These are phyloP conservation scores for Noccaea caerulescens DNA, from an alignment of 345 rosid species.

Conservation along the genomic window DNA sequence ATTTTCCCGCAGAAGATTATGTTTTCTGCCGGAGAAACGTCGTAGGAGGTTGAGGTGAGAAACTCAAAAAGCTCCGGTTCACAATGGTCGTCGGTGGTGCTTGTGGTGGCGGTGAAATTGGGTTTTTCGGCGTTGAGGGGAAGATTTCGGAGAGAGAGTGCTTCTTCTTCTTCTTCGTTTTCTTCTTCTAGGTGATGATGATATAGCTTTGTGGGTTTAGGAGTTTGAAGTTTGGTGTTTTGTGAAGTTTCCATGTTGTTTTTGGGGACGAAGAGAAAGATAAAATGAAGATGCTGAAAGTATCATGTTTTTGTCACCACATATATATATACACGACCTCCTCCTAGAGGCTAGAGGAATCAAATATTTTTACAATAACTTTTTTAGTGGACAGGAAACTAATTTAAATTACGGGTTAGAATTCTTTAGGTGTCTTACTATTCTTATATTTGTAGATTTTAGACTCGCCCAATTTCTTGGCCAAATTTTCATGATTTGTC, in stretches of 20 bases:
- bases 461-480: not conserved
- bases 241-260: slow-evolving; percentile 34
- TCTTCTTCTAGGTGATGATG: slow-evolving; percentile 20
- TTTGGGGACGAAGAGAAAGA: not conserved
- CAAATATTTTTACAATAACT: slow-evolving; percentile 1
- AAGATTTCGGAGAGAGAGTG: slow-evolving; percentile 63
- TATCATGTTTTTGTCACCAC: slow-evolving; percentile 26
- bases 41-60: slow-evolving; percentile 38
- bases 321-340: slow-evolving; percentile 28
- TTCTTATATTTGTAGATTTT: slow-evolving; percentile 15
- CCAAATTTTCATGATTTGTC: slow-evolving; percentile 4
- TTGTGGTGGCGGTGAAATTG: slow-evolving; percentile 27
- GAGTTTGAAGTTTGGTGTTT: slow-evolving; percentile 29
- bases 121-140: slow-evolving; percentile 32
- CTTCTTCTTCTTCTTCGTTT: slow-evolving; percentile 42
- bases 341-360: slow-evolving; percentile 21
- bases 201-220: slow-evolving; percentile 27
- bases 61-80: slow-evolving; percentile 63
- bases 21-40: slow-evolving; percentile 76
- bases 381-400: not conserved
- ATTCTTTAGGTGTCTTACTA: not conserved
- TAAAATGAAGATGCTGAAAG: slow-evolving; percentile 25
- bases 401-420: slow-evolving; percentile 17
- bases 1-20: slow-evolving; percentile 71
- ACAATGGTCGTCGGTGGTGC: slow-evolving; percentile 39